Base-by-base conservation (phyloP, 106 monocot genomes). In the Alisma plantagoaquatica region DNA sequence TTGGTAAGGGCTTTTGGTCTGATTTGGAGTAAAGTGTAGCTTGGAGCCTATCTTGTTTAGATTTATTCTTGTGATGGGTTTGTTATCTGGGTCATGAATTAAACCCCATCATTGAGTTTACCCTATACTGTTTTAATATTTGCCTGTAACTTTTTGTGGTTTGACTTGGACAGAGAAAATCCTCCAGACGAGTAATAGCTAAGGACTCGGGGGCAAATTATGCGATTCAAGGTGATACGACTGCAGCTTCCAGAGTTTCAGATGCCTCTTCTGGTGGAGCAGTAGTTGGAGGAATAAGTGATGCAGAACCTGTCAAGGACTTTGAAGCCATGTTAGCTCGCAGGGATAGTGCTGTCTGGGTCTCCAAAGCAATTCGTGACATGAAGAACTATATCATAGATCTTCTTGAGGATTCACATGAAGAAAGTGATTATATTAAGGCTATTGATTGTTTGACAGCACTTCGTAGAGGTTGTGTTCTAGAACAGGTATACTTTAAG, bases 321-420 rank as follows among this genome's bases (percentile, higher is more conserved):
- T 96, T 96, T 57, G 76, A 89, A 45, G 66, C 75, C 38, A 89
- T 96, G 89, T 65, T 96, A 58, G 64, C 77, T 51, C 64, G 81
- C 24, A 84, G 77, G 67, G 80, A 88, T 25, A 69, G 76, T 49
- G 57, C 96, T 23, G 59, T 78, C 26, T 89, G 89, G 96, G 70
- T 89, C 38, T 46, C 11, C 27, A 70, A 66, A 62, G 96, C 78
- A 62, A 81, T 89, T n/a, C 65, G 78, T 69, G 62, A 69, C 26
- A 96, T 88, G 96, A 59, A 84, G 52, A 69, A 62, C 47, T 78
- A 96, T 71, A 74, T 81, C 27, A 43, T 41, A 59, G 59, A 70
- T 43, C 56, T 96, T 17, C 53, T 96, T 41, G 89, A 96, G 56
- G 78, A 96, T 54, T 89, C 88, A 29, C 65, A 45, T 46, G 53